phyloP scores from a whole-genome alignment of 2,329 filamentous ascomycete species.

The Neonectria punicea region DNA sequence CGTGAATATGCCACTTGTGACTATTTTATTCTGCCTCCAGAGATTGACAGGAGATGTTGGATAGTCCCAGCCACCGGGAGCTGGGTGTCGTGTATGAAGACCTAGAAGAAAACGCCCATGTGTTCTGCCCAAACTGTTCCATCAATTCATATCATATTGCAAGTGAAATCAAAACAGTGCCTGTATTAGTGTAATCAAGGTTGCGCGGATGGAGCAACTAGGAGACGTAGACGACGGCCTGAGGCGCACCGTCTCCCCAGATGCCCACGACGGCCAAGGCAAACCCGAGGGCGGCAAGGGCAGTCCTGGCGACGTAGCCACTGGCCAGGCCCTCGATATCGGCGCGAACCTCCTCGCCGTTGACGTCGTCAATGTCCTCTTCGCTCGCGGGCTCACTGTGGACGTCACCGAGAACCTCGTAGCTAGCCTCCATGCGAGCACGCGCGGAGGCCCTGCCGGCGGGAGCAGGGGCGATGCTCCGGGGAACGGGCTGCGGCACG shows the following conservation, averaged over 20 bases:
- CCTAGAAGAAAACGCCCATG: slow-evolving; percentile 32
- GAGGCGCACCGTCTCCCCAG: slow-evolving; percentile 69
- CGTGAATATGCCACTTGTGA: slow-evolving; percentile 1
- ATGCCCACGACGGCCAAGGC: slow-evolving; percentile 71
- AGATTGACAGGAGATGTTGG: slow-evolving; percentile 36
- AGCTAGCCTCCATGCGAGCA: slow-evolving; percentile 74
- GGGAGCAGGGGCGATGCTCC: slow-evolving; percentile 41
- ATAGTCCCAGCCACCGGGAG: slow-evolving; percentile 22
- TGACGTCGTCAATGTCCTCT: slow-evolving; percentile 64
- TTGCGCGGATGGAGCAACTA: slow-evolving; percentile 27
- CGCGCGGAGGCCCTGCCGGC: slow-evolving; percentile 46
- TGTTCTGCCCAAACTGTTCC: slow-evolving; percentile 32
- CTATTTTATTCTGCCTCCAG: slow-evolving; percentile 18
- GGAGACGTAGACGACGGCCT: slow-evolving; percentile 48
- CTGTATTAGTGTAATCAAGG: slow-evolving; percentile 14
- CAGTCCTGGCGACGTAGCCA: slow-evolving; percentile 65
- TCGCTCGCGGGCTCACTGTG: slow-evolving; percentile 60
- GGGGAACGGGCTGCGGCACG: slow-evolving; percentile 51
- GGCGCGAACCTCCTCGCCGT: slow-evolving; percentile 70
- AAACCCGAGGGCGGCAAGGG: slow-evolving; percentile 66
- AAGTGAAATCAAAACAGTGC: slow-evolving; percentile 19
- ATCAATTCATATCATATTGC: slow-evolving; percentile 22
- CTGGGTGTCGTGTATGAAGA: slow-evolving; percentile 1
- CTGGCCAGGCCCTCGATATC: slow-evolving; percentile 66
- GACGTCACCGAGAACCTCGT: slow-evolving; percentile 72